Evolutionary conservation across 176 grass and related monocot species (phyloP), one percentile per base, ranked within the genome.

Genomic region (Ananas comosus): DNA sequence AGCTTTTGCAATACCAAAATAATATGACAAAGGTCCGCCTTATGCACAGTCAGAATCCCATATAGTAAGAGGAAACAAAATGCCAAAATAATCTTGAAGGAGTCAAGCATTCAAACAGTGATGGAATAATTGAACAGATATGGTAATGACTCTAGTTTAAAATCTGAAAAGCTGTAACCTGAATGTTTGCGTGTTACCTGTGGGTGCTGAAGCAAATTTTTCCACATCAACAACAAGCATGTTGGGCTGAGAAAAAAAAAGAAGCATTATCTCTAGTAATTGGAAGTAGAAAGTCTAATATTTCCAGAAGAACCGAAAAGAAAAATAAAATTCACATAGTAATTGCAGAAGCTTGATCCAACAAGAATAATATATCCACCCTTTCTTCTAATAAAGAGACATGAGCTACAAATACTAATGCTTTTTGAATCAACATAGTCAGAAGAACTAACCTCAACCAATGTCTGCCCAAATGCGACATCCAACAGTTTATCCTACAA

Each of bases 171-270:
- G 19, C 70, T 80, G 52, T 51, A 66, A 66, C 12, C 65, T 1
- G 23, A 25, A 28, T n/a, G 53, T 29, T 49, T 66, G 22, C 1
- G 6, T 64, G 14, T 76, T 88, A 93, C 94, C 94, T 99, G 78
- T 48, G 50, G 85, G 74, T 14, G 79, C 42, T 12, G 81, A 83
- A 49, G 85, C 75, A 80, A 93, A 93, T 76, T 93, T 99, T 51
- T 92, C 89, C 79, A 99, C 64, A 76, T 99, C 94, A 80, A 99
- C 80, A 81, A 99, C 94, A 72, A 99, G 77, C 94, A 99, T 90
- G 50, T 93, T 99, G 53, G 94, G 94, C 94, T 99, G 87, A 81
- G 68, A 74, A 85, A 66, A 73, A 2, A 79, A 71, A 16, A 18
- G 9, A 51, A 11, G 73, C 10, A 74, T 54, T 66, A 81, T 61